phyloP scores from a whole-genome alignment of 345 rosid genomes.

The Murraya paniculata region DNA sequence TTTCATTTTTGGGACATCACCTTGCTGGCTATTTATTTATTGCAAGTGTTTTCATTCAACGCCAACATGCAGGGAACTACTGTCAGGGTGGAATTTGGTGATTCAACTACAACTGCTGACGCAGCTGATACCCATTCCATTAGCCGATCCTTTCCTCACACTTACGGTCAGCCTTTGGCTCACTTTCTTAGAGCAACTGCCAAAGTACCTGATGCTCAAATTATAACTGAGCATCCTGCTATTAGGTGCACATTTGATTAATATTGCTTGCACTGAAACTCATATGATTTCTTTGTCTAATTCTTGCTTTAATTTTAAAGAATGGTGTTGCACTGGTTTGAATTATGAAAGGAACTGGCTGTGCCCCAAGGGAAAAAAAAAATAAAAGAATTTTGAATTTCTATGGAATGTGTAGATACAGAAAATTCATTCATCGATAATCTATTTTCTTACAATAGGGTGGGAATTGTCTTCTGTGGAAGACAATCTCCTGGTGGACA shows the following conservation, averaged over 20 bases:
- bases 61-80: constrained; percentile 69
- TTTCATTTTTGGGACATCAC: neutral
- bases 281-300: neutral
- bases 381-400: neutral
- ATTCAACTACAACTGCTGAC: constrained; percentile 64
- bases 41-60: neutral
- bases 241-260: constrained; percentile 43
- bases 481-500: constrained; percentile 99
- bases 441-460: constrained; percentile 43
- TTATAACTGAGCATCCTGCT: constrained; percentile 80
- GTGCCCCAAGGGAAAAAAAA: neutral
- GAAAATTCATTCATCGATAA: neutral
- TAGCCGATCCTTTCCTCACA: constrained; percentile 68
- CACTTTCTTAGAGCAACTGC: constrained; percentile 89
- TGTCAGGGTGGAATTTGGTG: constrained; percentile 97
- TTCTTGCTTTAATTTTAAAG: neutral
- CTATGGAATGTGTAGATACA: neutral
- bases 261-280: neutral
- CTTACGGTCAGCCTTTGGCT: constrained; percentile 89
- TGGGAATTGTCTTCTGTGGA: constrained; percentile 90
- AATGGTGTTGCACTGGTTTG: neutral
- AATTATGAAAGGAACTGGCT: neutral
- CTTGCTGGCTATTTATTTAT: neutral
- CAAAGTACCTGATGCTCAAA: constrained; percentile 86
- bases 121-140: constrained; percentile 65